Base-by-base conservation (phyloP, 176 grass and related monocot genomes). In the Elaeis guineensis region DNA sequence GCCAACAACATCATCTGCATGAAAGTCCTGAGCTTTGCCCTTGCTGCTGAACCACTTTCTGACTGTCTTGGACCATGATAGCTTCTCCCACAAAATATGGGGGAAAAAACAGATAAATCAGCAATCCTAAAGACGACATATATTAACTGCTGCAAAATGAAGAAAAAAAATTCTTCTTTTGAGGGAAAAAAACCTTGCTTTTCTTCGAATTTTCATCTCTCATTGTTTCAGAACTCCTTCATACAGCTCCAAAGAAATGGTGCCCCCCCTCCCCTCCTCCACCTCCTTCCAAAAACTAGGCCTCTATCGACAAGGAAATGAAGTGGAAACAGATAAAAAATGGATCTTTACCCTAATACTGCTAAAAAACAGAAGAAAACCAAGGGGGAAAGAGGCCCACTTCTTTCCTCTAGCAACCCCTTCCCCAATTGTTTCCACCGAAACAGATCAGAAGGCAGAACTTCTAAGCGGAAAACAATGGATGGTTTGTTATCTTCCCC, bases 1-100 rank as follows among this genome's bases (percentile, higher is more conserved):
- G 29, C 79, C 78, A 20, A 67, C 67, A 24, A 51, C 76, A 66
- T 69, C 80, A 90, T 90, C 83, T 17, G 83, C 76, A 64, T 81
- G 74, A 72, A 83, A 83, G 48, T 95, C 82, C 77, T 90, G 84
- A 1, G 79, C 77, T 61, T 95, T 95, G 54, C 84, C 71, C 76
- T 90, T 95, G 79, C 86, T 85, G 83, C 84, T 95, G 90, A 95
- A 90, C 90, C 79, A 95, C 73, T 90, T 95, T 76, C 86, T 89
- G 67, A 95, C 82, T 21, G 82, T 81, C 82, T 83, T 95, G 30
- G 90, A 90, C 90, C 90, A 95, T 52, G 90, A 95, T 57, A 95
- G 74, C 90, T 95, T 75, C 67, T 76, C 67, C 23, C 24, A 51
- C n/a, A 77, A 48, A 66, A 90, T 44, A 1, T 72, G 56, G 19